Conservation (phyloP, 1,139 yeast species). For the Taphrina betulina region DNA sequence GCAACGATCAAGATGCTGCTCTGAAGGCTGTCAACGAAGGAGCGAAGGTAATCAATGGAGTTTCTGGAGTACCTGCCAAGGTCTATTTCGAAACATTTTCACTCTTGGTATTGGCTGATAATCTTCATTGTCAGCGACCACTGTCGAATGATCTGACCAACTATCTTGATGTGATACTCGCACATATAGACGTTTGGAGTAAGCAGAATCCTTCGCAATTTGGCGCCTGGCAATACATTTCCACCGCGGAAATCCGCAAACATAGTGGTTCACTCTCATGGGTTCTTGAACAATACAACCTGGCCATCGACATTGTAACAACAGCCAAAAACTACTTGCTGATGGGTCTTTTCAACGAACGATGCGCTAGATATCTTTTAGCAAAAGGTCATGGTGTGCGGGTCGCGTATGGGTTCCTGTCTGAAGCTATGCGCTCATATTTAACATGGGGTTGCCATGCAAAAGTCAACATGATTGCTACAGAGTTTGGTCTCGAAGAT, state of each 20-base stretch:
- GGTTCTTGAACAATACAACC: constrained; percentile 1
- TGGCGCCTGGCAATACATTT: constrained; percentile 4
- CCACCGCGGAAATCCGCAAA: constrained; percentile 16
- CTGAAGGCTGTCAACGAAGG: not conserved
- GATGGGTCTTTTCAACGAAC: constrained; percentile 12
- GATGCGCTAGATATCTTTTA: constrained; percentile 14
- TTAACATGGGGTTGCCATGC: constrained; percentile 15
- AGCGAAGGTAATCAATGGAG: constrained; percentile 2
- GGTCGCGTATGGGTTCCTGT: constrained; percentile 1
- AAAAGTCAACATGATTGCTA: not conserved
- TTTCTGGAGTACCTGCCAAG: constrained; percentile 6
- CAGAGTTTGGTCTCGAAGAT: not conserved
- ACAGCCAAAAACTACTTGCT: not conserved
- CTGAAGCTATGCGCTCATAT: constrained; percentile 12
- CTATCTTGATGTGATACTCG: not conserved
- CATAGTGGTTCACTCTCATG: not conserved
- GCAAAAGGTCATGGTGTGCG: not conserved
- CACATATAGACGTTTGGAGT: constrained; percentile 5
- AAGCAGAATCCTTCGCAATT: constrained; percentile 4
- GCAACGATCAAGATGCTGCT: constrained; percentile 2
- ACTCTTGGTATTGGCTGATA: constrained; percentile 7
- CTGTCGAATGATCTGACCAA: constrained; percentile 5
- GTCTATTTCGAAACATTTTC: not conserved
- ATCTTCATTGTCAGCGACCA: too few species aligned
- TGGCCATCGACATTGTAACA: constrained; percentile 12